A percentile compares a stretch with the other conserved stretches of the same genome.
These are phyloP conservation scores for Schizonepeta tenuifolia DNA, from an alignment of 257 asterid genomes.

Conservation along the genomic window DNA sequence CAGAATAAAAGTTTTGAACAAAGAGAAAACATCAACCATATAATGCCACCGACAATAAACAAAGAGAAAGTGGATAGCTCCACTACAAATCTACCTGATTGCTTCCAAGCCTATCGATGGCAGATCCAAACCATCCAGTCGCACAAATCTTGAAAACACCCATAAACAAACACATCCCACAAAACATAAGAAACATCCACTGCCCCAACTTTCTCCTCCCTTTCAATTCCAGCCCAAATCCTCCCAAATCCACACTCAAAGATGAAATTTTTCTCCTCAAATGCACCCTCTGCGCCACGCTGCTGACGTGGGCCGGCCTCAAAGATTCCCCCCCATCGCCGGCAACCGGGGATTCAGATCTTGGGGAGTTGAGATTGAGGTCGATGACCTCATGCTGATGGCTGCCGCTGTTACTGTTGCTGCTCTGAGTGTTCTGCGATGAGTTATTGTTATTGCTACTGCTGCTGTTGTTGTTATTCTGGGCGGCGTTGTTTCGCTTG, in stretches of 20 bases:
- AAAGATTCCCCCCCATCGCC: slow-evolving; percentile 54
- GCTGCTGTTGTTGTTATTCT: slow-evolving; percentile 42
- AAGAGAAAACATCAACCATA: slow-evolving; percentile 1
- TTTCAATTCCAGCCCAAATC: slow-evolving; percentile 69
- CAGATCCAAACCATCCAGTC: slow-evolving; percentile 95
- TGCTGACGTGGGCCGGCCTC: slow-evolving; percentile 63
- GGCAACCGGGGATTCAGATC: slow-evolving; percentile 70
- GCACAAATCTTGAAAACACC: slow-evolving; percentile 90
- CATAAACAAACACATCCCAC: slow-evolving; percentile 78
- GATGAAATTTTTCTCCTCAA: slow-evolving; percentile 75
- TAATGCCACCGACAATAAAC: slow-evolving; percentile 1
- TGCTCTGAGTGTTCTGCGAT: slow-evolving; percentile 43
- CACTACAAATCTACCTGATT: slow-evolving; percentile 54
- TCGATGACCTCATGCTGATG: slow-evolving; percentile 71
- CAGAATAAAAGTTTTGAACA: neutral
- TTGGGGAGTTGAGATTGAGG: slow-evolving; percentile 81
- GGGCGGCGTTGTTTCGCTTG: slow-evolving; percentile 54
- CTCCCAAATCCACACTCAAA: slow-evolving; percentile 67
- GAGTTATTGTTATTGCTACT: slow-evolving; percentile 34
- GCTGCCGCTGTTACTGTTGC: slow-evolving; percentile 31
- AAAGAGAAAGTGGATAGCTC: slow-evolving; percentile 9
- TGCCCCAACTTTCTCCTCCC: slow-evolving; percentile 77
- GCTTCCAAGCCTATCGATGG: slow-evolving; percentile 65
- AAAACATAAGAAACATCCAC: slow-evolving; percentile 78
- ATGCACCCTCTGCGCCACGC: slow-evolving; percentile 70